Evolutionary conservation across 73 alveolate genomes (phyloP), one percentile per base, ranked within the genome.

Genomic region (Paramecium biaurelia): DNA sequence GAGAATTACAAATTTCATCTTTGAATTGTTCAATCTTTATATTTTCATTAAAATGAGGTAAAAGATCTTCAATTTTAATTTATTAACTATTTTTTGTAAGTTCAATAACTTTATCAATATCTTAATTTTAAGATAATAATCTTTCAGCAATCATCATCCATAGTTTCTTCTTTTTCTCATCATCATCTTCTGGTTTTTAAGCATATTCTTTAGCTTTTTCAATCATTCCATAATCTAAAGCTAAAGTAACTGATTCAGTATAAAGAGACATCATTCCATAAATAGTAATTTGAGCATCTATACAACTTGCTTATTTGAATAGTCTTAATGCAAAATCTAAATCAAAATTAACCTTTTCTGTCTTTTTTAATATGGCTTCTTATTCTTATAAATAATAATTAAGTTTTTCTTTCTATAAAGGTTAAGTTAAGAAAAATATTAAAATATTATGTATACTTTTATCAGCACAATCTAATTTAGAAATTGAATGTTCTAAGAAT

Each of bases 191-290:
- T 14, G 99, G 98, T 85, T 97, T 98, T 24, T 95, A 72, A 45
- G 99, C 99, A 82, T 96, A 95, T 41, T 68, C 95, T 92, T 96
- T 97, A 14, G 99, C 99, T 89, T 96, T 92, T 14, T 97, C 99
- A 35, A 95, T 90, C 74, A 97, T 94, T 34, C 95, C 96, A 34
- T 95, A 86, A 68, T 95, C 97, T 53, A 98, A 90, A 20, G 99
- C 99, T 42, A 98, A 67, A 79, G 95, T 95, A 34, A 98, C 99
- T 57, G 99, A 99, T 92, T 97, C 99, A 21, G 98, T 95, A 95
- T 97, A 97, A 85, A 97, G 95, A 14, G 98, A 98, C 96, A 98
- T 93, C 94, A 98, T 95, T 7, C 98, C 98, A 88, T 97, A 97
- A 9, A 97, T 93, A n/a, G 92, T 88, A 49, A 97, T 97, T 89